Evolutionary conservation across 1,284 basidiomycete genomes (phyloP), one percentile per base, ranked within the genome.

Genomic region (Coniferiporia weirii): DNA sequence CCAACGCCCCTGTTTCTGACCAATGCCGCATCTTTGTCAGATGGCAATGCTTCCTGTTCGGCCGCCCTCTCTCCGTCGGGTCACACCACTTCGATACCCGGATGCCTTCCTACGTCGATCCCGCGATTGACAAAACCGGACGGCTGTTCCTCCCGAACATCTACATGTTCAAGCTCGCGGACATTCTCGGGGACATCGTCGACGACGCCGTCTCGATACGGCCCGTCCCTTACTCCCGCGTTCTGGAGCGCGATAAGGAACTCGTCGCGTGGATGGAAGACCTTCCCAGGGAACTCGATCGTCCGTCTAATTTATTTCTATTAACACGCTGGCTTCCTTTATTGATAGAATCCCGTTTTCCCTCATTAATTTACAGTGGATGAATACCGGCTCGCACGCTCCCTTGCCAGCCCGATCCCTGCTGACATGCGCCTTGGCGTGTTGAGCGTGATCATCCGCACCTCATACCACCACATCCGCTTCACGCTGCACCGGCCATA

Each of bases 1-100:
- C 27, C 27, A 27, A 3, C 5, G 27, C 27, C 27, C 27, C 27
- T 27, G 27, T 27, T 27, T 27, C 27, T 27, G 27, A 27, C 5
- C 5, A 3, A 27, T 27, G 27, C 27, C 5, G 27, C 27, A 3
- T 27, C 27, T 27, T 27, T 5, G 27, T 27, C 27, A 89, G 87
- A 63, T 91, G 89, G 89, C 88, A 91, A 70, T 85, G 88, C 2
- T 91, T 91, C 72, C 79, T 89, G 77, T 89, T 91, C 69, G 89
- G 89, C n/a, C 79, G 89, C 13, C 89, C 89, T 1, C 73, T 87
- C 35, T 75, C 79, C 38, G 84, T 91, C 60, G 82, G 85, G 10
- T 83, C 87, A 4, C 84, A 89, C 66, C 89, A 91, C 69, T 92
- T 88, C 68, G 88, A 91, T 69, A 91, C 89, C 0, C 81, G 80